Evolutionary conservation across 306 rosid genomes (phyloP).

Genomic region (Potentilla sterilis): DNA sequence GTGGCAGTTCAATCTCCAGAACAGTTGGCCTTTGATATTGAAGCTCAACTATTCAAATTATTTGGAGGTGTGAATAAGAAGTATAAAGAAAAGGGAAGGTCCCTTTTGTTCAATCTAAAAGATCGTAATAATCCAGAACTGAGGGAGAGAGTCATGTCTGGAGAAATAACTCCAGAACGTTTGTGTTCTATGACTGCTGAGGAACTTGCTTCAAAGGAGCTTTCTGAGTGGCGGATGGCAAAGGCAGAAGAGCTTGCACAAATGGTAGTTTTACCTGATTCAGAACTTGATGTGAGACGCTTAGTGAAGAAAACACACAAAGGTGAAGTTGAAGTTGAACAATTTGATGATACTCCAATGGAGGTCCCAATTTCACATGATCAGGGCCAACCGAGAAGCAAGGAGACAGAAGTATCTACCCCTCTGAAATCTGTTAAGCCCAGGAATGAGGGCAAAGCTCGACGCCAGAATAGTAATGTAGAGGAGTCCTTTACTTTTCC

Average conservation of each 20-base stretch:
- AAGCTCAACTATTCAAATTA: conserved; percentile 81
- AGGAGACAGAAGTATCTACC: conserved; percentile 34
- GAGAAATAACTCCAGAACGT: conserved; percentile 70
- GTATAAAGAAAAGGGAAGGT: conserved; percentile 98
- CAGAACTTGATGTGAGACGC: conserved; percentile 82
- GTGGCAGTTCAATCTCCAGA: conserved; percentile 45
- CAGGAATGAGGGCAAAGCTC: conserved; percentile 29
- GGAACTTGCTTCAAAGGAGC: conserved; percentile 99
- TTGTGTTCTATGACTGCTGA: conserved; percentile 96
- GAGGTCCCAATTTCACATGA: conserved; percentile 52
- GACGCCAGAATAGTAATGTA: conserved; percentile 38
- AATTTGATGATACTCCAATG: conserved; percentile 48
- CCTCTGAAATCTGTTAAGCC: conserved; percentile 35
- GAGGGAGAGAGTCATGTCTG: conserved; percentile 86
- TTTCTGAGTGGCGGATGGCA: conserved; percentile 96
- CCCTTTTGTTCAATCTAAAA: conserved; percentile 91
- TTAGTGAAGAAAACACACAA: conserved; percentile 91
- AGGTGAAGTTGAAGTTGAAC: conserved; percentile 97
- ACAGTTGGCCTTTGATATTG: conserved; percentile 63
- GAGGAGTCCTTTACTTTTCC: conserved; percentile 49
- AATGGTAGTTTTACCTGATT: conserved; percentile 89
- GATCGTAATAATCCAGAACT: conserved; percentile 94
- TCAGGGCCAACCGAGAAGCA: conserved; percentile 38
- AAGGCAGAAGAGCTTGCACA: conserved; percentile 99
- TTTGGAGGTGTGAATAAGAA: conserved; percentile 98